Base-by-base conservation (phyloP, 768 basidiomycete species). In the Tulasnella sp. region DNA sequence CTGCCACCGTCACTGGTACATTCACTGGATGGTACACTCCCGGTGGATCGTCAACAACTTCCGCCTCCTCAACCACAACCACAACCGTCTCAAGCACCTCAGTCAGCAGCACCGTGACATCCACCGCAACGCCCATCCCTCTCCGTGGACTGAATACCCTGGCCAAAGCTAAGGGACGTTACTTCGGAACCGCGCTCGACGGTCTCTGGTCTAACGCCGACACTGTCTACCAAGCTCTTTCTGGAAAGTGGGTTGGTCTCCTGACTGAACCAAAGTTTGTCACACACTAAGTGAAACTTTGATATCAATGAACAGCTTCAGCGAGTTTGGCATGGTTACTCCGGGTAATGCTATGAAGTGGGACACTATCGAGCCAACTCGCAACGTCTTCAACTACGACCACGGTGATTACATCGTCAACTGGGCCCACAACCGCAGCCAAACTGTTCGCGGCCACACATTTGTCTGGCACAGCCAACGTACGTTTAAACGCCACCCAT, bases 151-250 rank as follows among this genome's bases (percentile, higher is more conserved):
- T 79, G 0, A 61, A 79, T 37, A n/a, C 26, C 6, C 78, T 79
- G 5, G 78, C 78, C 72, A 57, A 72, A 7, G 78, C 78, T 2
- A 61, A 79, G 16, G 74, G 74, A 18, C 75, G 78, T 23, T 79
- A 79, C 74, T 79, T 79, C 67, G 78, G 78, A 67, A 79, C 78
- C 32, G 78, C 78, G 1, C 26, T 40, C 23, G 78, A 79, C 35
- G 74, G 57, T 35, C 35, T 79, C 32, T 76, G 74, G 74, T 42
- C 37, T n/a, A 79, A 79, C 55, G 70, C 15, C 51, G 78, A 76
- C 46, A 32, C 57, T 11, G 75, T 57, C 37, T 79, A 79, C 46
- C 51, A 77, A 37, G 78, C 78, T 16, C 32, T 79, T 69, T 67
- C 78, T 23, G 78, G 78, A 67, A 67, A 67, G 61, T 67, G 18